A percentile compares a stretch with the other conserved stretches of the same genome.
Evolutionary conservation across 2,329 filamentous ascomycete genomes (phyloP).

Genomic region (Pseudogymnoascus sp.): DNA sequence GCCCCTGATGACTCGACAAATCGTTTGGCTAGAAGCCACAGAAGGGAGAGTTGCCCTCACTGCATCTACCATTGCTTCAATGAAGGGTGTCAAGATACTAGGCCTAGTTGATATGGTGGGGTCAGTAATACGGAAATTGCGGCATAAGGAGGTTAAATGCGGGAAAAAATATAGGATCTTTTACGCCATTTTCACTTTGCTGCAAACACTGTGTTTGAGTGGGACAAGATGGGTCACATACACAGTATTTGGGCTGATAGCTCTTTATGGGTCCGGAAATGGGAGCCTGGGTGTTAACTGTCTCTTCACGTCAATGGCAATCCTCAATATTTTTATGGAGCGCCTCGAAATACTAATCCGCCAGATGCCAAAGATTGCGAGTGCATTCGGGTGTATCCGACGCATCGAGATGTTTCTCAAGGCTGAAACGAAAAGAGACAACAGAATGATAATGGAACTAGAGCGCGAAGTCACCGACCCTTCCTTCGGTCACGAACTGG

Average conservation of each 20-base stretch:
- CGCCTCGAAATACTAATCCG: conserved; percentile 8
- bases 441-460: background rate
- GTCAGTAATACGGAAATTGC: background rate
- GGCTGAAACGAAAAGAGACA: background rate
- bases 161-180: background rate
- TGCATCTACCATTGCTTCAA: conserved; percentile 32
- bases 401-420: background rate
- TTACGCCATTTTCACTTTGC: conserved; percentile 2
- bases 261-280: background rate
- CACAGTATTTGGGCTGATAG: background rate
- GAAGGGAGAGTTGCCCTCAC: conserved; percentile 34
- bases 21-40: conserved; percentile 33
- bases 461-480: background rate
- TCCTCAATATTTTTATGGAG: conserved; percentile 7
- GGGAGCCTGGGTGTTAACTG: background rate
- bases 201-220: background rate
- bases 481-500: background rate
- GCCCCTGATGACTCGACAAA: conserved; percentile 14
- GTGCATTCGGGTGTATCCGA: background rate
- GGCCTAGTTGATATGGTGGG: conserved; percentile 30
- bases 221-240: conserved; percentile 8
- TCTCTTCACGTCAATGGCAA: conserved; percentile 2
- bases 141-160: background rate
- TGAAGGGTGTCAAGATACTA: conserved; percentile 38
- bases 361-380: background rate